Conservation (phyloP, 1,284 basidiomycete genomes). For the Malassezia cuniculi region DNA sequence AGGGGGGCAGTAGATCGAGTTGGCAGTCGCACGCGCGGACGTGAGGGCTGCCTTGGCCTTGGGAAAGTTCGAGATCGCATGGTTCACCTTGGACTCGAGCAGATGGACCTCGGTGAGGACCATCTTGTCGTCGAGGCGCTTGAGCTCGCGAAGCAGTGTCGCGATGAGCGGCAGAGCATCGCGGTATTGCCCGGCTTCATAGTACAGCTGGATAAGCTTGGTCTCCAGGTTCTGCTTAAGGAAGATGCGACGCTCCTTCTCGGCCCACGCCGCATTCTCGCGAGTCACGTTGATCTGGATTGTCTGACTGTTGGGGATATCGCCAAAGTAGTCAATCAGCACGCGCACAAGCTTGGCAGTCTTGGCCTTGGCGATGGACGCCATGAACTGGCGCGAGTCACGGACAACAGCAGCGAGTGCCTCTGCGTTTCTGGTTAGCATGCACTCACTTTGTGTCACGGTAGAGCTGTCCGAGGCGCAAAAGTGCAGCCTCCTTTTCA, state of each 20-base stretch:
- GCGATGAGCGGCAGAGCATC: conserved; percentile 72
- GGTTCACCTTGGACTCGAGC: conserved; percentile 78
- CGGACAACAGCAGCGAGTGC: conserved; percentile 77
- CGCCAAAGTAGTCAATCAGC: conserved; percentile 72
- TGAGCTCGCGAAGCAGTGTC: conserved; percentile 71
- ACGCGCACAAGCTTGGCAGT: conserved; percentile 82
- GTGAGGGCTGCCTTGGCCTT: conserved; percentile 92
- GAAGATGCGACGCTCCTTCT: conserved; percentile 82
- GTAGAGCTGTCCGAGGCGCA: conserved; percentile 77
- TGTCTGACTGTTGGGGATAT: conserved; percentile 61
- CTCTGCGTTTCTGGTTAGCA: conserved; percentile 57
- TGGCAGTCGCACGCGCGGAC: conserved; percentile 82
- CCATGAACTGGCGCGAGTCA: conserved; percentile 77
- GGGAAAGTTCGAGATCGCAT: conserved; percentile 77
- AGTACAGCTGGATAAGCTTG: conserved; percentile 67
- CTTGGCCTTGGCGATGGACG: conserved; percentile 90
- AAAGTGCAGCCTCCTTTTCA: conserved; percentile 72
- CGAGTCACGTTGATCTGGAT: conserved; percentile 74
- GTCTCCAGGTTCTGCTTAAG: conserved; percentile 87
- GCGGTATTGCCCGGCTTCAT: conserved; percentile 65
- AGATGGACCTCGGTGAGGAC: conserved; percentile 92
- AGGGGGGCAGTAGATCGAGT: conserved; percentile 94
- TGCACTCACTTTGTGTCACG: conserved; percentile 63
- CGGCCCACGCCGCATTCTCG: conserved; percentile 89
- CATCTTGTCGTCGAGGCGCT: conserved; percentile 91